Base-by-base conservation (phyloP, 352 stramenopile genomes). In the Phytophthora rubi region DNA sequence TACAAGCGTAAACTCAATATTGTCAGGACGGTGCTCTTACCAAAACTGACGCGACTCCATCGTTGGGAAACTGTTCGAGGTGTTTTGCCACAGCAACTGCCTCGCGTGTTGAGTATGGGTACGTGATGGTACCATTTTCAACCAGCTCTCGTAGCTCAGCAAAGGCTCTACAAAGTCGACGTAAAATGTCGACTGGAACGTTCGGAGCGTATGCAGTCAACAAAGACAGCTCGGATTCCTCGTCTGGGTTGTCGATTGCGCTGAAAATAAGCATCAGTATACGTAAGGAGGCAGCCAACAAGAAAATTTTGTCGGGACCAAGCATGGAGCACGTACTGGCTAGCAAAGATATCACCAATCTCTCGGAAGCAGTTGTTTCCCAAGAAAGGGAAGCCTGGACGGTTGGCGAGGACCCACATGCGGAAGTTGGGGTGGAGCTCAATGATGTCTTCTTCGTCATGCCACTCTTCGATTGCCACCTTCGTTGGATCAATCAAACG, bases 341-440 rank as follows among this genome's bases (percentile, higher is more conserved):
- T 96, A 2, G 92, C 88, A 77, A 99, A 99, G 35, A 96, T 88
- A 69, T 99, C 97, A 23, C 92, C 92, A 60, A 98, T 97, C 71
- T 98, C 91, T 6, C 85, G 74, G 72, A 97, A 98, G 33, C 99
- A 97, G 63, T 98, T 97, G 83, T 99, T 99, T n/a, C 97, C 97
- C 35, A 98, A 81, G 75, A 99, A 99, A 12, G 97, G 97, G 67
- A 92, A 99, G 0, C 95, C 95, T n/a, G 97, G 91, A 28, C 92
- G 90, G 71, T 99, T 99, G n/a, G 95, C 95, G 2, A 99, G 73
- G 13, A 97, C 92, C 85, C 94, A 97, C 69, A 99, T 89, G 21
- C 81, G 80, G 68, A 99, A 99, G 53, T 98, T 85, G 0, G 90
- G 85, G 75, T 99, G 95, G 5, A 99, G 87, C 13, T 75, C 65